Base-by-base conservation (phyloP, 371 early-diverging fungal species). In the Rhizopus sp. region DNA sequence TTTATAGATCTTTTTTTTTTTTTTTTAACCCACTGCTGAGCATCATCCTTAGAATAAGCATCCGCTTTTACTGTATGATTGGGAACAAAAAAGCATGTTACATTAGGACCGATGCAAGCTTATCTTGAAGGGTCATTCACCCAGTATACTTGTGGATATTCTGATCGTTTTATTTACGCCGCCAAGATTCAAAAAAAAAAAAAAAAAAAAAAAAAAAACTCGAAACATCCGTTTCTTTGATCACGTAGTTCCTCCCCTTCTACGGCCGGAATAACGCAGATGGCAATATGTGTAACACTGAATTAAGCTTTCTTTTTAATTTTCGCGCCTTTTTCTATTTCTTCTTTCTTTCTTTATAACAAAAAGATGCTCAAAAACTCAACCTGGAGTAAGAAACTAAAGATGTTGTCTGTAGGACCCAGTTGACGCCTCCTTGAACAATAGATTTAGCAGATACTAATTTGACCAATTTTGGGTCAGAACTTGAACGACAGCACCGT, bases 401-500 rank as follows among this genome's bases (percentile, higher is more conserved):
- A 39, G 42, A 12, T 29, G 17, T 4, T 23, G 7, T 31, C 16
- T 42, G 0, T 10, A 7, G 33, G 7, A 7, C 29, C 29, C 29
- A 1, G 31, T 8, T 35, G 12, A 33, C 15, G 8, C 38, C 8
- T 46, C 5, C 5, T 33, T 15, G 23, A 23, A 23, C 2, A 23
- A 23, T 62, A 85, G 88, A 85, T 46, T 70, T 89, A 32, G 82
- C 82, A 47, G 87, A 87, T 12, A 85, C 88, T 38, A 89, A 89
- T 77, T 72, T 89, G 70, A 88, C 88, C 62, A 82, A 81, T 71
- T 83, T 88, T 60, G 90, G 88, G 31, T 78, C 87, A 35, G 77
- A 84, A 32, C 75, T 90, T 31, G 90, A 92, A 61, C 83, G 82
- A 63, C 70, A 90, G 51, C 86, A 83, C 53, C 89, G 88, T 57